Evolutionary conservation across 1,139 yeast genomes (phyloP), one percentile per base, ranked within the genome.

Genomic region (Arxiozyma slooffiae): DNA sequence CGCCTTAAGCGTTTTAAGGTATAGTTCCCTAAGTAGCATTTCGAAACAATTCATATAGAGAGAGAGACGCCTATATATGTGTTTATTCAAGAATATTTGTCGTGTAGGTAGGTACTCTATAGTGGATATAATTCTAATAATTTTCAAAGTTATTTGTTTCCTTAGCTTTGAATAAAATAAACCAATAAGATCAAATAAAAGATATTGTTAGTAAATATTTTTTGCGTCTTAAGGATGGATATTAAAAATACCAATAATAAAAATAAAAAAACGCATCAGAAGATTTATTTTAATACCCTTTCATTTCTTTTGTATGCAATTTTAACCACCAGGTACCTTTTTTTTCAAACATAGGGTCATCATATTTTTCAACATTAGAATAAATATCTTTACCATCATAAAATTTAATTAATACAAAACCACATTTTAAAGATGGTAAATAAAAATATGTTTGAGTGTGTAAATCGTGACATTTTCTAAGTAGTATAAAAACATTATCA

Each of bases 381-480:
- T 45, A 39, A n/a, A 45, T 39, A 30, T 38, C 21, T 17, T 18
- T 18, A 30, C 37, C 30, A 21, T 45, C 39, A 17, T 40, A 20
- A 20, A 39, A 45, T 16, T 38, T 39, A 5, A 45, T 30, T 16
- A 45, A 6, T 16, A 30, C 30, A 34, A 26, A 45, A 8, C 48
- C 48, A 26, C 42, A 24, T 16, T 45, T 45, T 16, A 44, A 22
- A 36, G 36, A 2, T 2, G 17, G 18, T 16, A 20, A 16, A 16
- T 22, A 22, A 18, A 44, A 44, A 36, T 8, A 36, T 16, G 14
- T 23, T 8, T 37, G 22, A 7, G 39, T 39, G 20, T n/a, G 17
- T 6, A 38, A 38, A 39, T 45, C 48, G 8, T n/a, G 14, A 45
- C 38, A 30, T 30, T 21, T 38, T 34, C 48, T 45, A 38, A 14